Evolutionary conservation across 2,329 filamentous ascomycete genomes (phyloP).

Genomic region (Incumbomyces lentus): DNA sequence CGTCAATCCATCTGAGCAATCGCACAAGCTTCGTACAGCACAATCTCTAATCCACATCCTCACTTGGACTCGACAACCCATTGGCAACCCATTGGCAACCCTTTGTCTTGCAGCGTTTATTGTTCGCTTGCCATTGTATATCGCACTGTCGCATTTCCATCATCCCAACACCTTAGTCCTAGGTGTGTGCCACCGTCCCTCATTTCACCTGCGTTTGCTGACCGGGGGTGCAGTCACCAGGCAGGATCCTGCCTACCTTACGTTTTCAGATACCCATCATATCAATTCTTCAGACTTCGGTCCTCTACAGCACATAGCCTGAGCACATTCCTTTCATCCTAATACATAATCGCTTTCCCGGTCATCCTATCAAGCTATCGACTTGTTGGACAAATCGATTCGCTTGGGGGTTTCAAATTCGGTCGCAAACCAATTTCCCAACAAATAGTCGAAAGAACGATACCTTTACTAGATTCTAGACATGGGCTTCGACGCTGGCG

Average conservation of each 20-base stretch:
- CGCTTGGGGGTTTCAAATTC: slow-evolving; percentile 4
- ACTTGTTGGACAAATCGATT: slow-evolving; percentile 8
- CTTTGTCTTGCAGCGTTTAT: slow-evolving; percentile 3
- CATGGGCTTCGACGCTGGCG: slow-evolving; percentile 72
- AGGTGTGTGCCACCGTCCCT: background rate
- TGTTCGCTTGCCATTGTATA: slow-evolving; percentile 6
- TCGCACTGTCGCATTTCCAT: background rate
- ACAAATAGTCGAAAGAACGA: background rate
- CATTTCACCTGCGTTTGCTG: slow-evolving; percentile 3
- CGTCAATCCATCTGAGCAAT: background rate
- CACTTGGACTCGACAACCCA: background rate
- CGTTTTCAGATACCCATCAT: slow-evolving; percentile 3
- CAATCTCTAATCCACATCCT: slow-evolving; percentile 3
- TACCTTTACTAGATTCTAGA: slow-evolving; percentile 2
- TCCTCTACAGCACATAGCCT: background rate
- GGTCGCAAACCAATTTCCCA: background rate
- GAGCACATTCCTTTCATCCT: slow-evolving; percentile 1
- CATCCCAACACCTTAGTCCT: background rate
- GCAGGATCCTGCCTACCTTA: slow-evolving; percentile 1
- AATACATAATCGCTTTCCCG: slow-evolving; percentile 6
- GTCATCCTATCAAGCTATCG: background rate
- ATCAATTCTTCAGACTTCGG: background rate
- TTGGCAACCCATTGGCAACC: background rate
- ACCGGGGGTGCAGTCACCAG: slow-evolving; percentile 2
- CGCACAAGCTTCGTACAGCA: slow-evolving; percentile 1